Percentiles rank a stretch among this genome's conserved stretches.
phyloP scores from a whole-genome alignment of 2,329 filamentous ascomycete genomes.

The Davidsoniella eucalypti region DNA sequence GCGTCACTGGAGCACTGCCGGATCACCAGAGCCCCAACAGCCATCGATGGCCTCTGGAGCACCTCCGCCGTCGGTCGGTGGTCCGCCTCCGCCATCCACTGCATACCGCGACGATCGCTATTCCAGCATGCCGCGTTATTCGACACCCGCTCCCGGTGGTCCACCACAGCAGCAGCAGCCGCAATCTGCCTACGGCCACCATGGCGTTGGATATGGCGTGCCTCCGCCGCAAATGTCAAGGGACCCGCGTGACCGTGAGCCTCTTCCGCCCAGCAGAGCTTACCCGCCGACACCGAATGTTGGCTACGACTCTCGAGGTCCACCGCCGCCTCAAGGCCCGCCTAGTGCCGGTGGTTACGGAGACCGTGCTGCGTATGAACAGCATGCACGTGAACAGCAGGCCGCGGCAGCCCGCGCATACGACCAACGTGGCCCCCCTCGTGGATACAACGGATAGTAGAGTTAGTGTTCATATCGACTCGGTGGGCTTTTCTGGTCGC shows the following conservation, averaged over 20 bases:
- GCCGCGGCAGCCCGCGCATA: conserved; percentile 25
- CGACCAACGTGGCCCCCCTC: conserved; percentile 21
- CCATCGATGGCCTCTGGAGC: background rate
- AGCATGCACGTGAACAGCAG: conserved; percentile 15
- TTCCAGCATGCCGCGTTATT: background rate
- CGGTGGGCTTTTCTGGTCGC: background rate
- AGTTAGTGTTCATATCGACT: background rate
- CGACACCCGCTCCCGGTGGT: background rate
- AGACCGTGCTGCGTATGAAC: conserved; percentile 12
- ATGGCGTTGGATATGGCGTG: background rate
- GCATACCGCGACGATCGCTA: conserved; percentile 11
- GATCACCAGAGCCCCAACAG: background rate
- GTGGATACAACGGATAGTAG: conserved; percentile 14
- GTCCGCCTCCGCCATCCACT: background rate
- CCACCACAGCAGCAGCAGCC: background rate
- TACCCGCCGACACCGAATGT: conserved; percentile 15
- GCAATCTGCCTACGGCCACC: conserved; percentile 1
- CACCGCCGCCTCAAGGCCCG: background rate
- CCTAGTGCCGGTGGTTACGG: background rate
- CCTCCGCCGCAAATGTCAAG: background rate
- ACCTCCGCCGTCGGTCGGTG: background rate
- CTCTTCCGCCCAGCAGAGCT: conserved; percentile 13
- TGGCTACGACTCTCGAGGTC: conserved; percentile 19
- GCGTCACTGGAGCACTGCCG: background rate
- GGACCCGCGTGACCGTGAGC: conserved; percentile 12